Evolutionary conservation across 2,329 filamentous ascomycete genomes (phyloP), one percentile per base, ranked within the genome.

Genomic region (Graphilbum ipis-grandicollis): DNA sequence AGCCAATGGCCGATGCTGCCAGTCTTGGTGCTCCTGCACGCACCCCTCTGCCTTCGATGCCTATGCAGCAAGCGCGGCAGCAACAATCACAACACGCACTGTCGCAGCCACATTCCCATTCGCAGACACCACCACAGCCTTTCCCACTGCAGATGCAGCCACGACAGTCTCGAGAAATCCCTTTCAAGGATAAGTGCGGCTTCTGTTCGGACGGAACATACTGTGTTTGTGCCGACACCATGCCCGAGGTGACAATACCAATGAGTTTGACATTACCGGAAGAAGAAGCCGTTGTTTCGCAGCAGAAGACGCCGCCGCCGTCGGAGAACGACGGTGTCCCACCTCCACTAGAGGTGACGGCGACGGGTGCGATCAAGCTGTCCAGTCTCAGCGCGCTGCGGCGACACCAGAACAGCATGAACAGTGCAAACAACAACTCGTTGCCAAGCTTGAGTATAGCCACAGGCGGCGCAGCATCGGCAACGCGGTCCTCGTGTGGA

Each of bases 181-280:
- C 62, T 10, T 62, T 68, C 5, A 67, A 71, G 43, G 81, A 88
- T 47, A 68, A 71, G 17, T 90, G 82, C 52, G 82, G 82, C 7
- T 90, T 90, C 57, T 90, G 82, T 56, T 72, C 77, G 43, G 79
- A 86, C 41, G 80, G 79, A 5, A 85, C 78, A 1, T 82, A 82
- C 47, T 90, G 82, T 50, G 74, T 85, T 45, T 90, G 82, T 54
- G 81, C 80, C 19, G 81, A 86, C 9, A 46, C 50, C 15, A 50
- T 52, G 41, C 43, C 47, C 13, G 43, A 48, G 12, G 35, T 47
- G 12, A 46, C 45, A 14, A 56, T 54, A 23, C 54, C 59, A 1
- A 54, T 56, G 35, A 56, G 59, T 46, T 54, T 58, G 12, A 52
- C 53, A 2, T 50, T 46, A 18, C 33, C 42, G 13, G 19, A 37